Conservation (phyloP, 768 basidiomycete species). For the Russula dissimulans region DNA sequence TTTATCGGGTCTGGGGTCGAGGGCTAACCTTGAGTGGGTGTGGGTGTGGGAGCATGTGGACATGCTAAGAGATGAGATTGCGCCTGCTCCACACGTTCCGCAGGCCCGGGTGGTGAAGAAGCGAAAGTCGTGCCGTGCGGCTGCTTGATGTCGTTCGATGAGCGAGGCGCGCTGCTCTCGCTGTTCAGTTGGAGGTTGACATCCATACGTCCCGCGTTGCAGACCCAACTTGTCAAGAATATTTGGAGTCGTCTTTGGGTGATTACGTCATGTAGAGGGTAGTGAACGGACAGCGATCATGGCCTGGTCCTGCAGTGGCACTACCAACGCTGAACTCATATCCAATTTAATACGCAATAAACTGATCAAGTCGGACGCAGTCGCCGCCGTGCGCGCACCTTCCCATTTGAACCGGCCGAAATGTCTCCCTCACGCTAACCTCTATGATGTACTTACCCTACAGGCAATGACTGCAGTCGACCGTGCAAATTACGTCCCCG, state of each 20-base stretch:
- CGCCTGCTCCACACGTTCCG: background rate
- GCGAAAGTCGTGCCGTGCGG: slow-evolving; percentile 21
- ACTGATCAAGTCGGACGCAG: slow-evolving; percentile 47
- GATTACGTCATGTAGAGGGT: background rate
- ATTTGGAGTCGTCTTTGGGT: too few relatives aligned
- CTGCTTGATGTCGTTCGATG: slow-evolving; percentile 33
- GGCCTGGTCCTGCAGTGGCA: slow-evolving; percentile 78
- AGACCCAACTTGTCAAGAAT: too few relatives aligned
- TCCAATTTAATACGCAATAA: slow-evolving; percentile 47
- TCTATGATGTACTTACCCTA: background rate
- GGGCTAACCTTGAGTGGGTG: background rate
- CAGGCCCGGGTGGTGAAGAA: background rate
- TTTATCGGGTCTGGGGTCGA: slow-evolving; percentile 21
- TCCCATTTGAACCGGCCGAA: background rate
- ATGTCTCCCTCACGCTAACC: background rate
- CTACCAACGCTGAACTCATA: slow-evolving; percentile 64
- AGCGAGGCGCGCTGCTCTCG: slow-evolving; percentile 36
- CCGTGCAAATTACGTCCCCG: slow-evolving; percentile 37
- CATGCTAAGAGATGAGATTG: background rate
- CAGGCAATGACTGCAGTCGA: slow-evolving; percentile 42
- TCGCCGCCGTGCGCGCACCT: slow-evolving; percentile 40
- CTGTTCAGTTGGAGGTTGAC: slow-evolving; percentile 26
- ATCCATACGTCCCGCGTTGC: too few relatives aligned
- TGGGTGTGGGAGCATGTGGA: background rate
- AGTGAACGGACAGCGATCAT: slow-evolving; percentile 31